Evolutionary conservation across 495 filamentous ascomycete species (phyloP), one percentile per base, ranked within the genome.

Genomic region (Hypoxylon rickii): DNA sequence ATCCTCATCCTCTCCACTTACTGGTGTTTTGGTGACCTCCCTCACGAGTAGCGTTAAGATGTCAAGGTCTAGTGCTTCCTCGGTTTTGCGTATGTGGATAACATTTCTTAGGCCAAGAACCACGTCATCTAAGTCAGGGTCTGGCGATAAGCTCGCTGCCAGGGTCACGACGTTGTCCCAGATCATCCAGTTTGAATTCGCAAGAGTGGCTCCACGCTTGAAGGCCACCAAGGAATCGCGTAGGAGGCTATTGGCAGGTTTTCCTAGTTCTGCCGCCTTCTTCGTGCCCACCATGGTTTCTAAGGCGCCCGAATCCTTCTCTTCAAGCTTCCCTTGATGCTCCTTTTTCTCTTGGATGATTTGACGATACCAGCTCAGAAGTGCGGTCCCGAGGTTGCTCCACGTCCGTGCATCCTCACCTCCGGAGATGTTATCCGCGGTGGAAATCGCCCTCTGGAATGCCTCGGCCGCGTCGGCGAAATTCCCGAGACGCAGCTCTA

Each of bases 101-200:
- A 97, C 69, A 31, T 85, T 82, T 21, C 76, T 79, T 57, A 94
- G 77, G 0, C 88, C 90, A 10, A 85, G 72, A 12, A 96, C 70
- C 15, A 96, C 76, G 33, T 96, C 90, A 1, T 76, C 69, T 66
- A 88, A 88, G 0, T 89, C 81, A 0, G 88, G 86, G 18, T 53
- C 60, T 0, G 92, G 92, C 0, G 79, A 78, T 12, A 92, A 76
- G 7, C 89, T 87, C 3, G 89, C 83, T 0, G 89, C 87, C 32
- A 99, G 86, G 1, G 88, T 90, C 40, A 97, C 80, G 11, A 96
- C 83, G 65, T 99, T 99, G 55, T 96, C 89, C 92, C 92, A 97
- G 58, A 99, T 96, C 51, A 89, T 83, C 79, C 84, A 88, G 72
- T 91, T 89, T 51, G 88, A 86, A 68, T 88, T 79, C 26, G 94